These are phyloP conservation scores for Filosporella fistucella DNA, from an alignment of 495 filamentous ascomycete species.

Conservation along the genomic window DNA sequence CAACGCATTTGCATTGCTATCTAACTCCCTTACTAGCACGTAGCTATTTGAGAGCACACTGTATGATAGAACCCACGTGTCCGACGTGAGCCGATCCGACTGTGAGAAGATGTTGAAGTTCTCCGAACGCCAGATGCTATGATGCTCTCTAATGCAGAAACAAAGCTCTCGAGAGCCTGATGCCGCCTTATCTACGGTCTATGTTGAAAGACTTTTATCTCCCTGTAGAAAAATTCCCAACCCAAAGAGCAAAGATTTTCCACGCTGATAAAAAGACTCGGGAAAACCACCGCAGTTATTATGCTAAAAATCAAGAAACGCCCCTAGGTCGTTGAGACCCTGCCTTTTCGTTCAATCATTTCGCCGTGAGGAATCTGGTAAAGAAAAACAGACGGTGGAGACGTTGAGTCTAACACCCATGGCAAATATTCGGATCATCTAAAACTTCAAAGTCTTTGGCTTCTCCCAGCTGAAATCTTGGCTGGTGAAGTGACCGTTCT, in stretches of 20 bases:
- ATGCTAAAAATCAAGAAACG: slow-evolving; percentile 14
- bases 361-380: slow-evolving; percentile 27
- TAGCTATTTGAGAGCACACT: slow-evolving; percentile 15
- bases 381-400: slow-evolving; percentile 27
- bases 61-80: not conserved
- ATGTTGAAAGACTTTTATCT: slow-evolving; percentile 32
- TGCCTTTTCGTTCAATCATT: slow-evolving; percentile 24
- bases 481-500: slow-evolving; percentile 99
- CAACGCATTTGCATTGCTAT: slow-evolving; percentile 3
- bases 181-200: slow-evolving; percentile 29
- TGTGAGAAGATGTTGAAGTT: slow-evolving; percentile 29
- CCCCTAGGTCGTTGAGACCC: slow-evolving; percentile 28
- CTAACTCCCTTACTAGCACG: slow-evolving; percentile 8
- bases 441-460: slow-evolving; percentile 89
- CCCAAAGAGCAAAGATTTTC: slow-evolving; percentile 16
- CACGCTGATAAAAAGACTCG: not conserved
- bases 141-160: slow-evolving; percentile 22
- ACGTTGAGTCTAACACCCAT: slow-evolving; percentile 40
- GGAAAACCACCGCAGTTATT: no score
- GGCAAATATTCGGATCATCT: slow-evolving; percentile 36
- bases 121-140: slow-evolving; percentile 28
- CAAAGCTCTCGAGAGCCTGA: slow-evolving; percentile 10
- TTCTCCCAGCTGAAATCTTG: slow-evolving; percentile 97
- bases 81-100: slow-evolving; percentile 10
- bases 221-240: slow-evolving; percentile 1